Base-by-base conservation (phyloP, 2,329 filamentous ascomycete genomes). In the Chaetomium sp. region DNA sequence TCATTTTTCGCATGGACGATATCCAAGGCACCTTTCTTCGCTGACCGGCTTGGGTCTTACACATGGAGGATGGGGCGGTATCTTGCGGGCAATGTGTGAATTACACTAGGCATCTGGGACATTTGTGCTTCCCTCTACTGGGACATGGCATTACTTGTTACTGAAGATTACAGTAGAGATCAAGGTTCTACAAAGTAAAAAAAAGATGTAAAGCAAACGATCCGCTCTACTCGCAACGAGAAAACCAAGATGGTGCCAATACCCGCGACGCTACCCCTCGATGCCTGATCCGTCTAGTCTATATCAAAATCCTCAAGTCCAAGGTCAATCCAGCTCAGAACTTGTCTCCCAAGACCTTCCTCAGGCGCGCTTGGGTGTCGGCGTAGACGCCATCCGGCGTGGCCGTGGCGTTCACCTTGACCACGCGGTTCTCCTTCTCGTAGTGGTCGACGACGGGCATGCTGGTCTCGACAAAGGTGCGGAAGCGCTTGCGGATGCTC, bases 371-470 rank as follows among this genome's bases (percentile, higher is more conserved):
- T 73, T 80, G 77, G 1, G 86, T 88, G 60, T 78, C 80, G 69
- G 75, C 74, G 72, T 84, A 87, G 57, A 89, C 87, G 31, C 75
- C 83, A 31, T 91, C 87, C 2, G 91, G 88, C 8, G 79, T 73
- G 51, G 86, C 84, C 29, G 87, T 89, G 33, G 93, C 92, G 72
- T 89, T 83, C 53, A 98, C 84, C 80, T 88, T 91, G 76, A 96
- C 86, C 19, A 98, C 92, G 75, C 89, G 88, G 72, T 86, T 87
- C 79, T 93, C 82, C 72, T 83, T 82, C 74, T 90, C 88, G 77
- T 90, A 98, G 76, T 92, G 87, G 71, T 96, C 85, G 62, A 99
- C 92, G 55, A 98, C 95, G 29, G 95, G 95, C 94, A 98, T 97
- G 80, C 92, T 97, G 2, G 93, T 97, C 79, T 98, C 93, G 72